A percentile compares a stretch with the other conserved stretches of the same genome.
Conservation (phyloP, 257 asterid species). For the Capsicum chinense region DNA sequence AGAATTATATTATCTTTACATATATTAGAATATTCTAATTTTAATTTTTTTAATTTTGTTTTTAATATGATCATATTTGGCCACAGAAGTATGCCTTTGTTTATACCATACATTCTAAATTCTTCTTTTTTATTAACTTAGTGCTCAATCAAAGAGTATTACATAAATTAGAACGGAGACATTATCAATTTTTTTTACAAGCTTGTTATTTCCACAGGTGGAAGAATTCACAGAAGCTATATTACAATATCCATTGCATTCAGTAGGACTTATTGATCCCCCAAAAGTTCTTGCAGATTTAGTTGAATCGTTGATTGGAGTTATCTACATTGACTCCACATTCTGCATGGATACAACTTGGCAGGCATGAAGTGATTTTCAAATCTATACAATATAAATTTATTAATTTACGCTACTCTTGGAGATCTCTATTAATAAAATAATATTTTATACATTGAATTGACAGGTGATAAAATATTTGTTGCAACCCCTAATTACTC, state of each 20-base stretch:
- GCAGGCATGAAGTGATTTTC: conserved; percentile 30
- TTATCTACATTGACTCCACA: conserved; percentile 31
- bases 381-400: background rate
- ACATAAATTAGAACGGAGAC: background rate
- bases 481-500: conserved; percentile 51
- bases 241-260: conserved; percentile 50
- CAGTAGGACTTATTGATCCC: conserved; percentile 53
- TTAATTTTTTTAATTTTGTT: no score
- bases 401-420: background rate
- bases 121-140: no score
- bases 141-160: no score
- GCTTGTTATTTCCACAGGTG: conserved; percentile 33
- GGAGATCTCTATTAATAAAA: background rate
- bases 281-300: conserved; percentile 66
- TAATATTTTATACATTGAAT: background rate
- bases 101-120: no score
- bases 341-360: background rate
- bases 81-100: no score
- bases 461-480: conserved; percentile 41
- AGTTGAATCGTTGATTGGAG: conserved; percentile 61
- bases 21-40: no score
- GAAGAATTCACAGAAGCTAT: conserved; percentile 45
- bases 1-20: no score
- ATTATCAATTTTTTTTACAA: background rate
- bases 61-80: no score